Evolutionary conservation across 2,329 filamentous ascomycete genomes (phyloP), one percentile per base, ranked within the genome.

Genomic region (Diaporthe eres): DNA sequence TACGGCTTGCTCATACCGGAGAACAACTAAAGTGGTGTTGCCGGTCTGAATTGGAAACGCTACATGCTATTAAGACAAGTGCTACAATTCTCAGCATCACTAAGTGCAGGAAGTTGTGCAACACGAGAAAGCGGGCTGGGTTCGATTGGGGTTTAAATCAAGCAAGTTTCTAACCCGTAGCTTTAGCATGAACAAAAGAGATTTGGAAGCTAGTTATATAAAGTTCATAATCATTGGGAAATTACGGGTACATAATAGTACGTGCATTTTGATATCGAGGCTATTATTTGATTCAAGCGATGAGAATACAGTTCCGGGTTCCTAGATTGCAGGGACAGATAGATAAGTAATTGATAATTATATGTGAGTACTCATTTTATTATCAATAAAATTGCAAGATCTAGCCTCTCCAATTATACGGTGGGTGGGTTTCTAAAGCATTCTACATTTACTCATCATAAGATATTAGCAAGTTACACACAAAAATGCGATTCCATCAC

Each of bases 301-400:
- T 22, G 8, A 49, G 0, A 49, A 49, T 19, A 0, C 8, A 22
- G 19, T 17, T 17, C 6, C 0, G 0, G 0, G 7, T 10, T 49
- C 7, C 7, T 17, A 49, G 2, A 49, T 22, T 3, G 3, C 7
- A 17, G 3, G 17, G 8, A 44, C 17, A 8, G 17, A 17, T 10
- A 34, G 1, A 39, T 10, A 53, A 19, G 3, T 9, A 37, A 28
- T 22, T 22, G 0, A 13, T 22, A 17, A 6, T 5, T 39, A 2
- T n/a, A 12, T 15, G 3, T 25, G 12, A 60, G 2, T n/a, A 2
- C 2, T 60, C 10, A 13, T 12, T 17, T 39, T 6, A 17, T 61
- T 61, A 8, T 28, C 1, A 28, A 49, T 9, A 3, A 5, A 10
- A 13, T 0, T 37, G 2, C 34, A 28, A 13, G 12, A 51, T 42